Percentiles rank a stretch among this genome's conserved stretches.
Evolutionary conservation across 371 early-diverging fungal genomes (phyloP).

Genomic region (Mortierella sp.): DNA sequence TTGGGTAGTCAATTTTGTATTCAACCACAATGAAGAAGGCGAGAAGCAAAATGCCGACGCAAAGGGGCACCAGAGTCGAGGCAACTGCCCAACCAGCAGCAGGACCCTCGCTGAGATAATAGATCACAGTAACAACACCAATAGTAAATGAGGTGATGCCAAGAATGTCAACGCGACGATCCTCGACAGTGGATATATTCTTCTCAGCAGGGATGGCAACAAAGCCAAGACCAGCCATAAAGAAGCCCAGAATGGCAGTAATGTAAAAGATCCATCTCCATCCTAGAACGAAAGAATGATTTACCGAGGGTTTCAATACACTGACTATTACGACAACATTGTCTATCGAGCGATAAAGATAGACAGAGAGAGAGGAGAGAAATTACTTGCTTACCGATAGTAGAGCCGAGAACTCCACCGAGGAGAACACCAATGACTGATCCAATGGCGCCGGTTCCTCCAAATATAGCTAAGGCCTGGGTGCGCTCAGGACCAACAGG

Average conservation of each 20-base stretch:
- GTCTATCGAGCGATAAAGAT: too few relatives aligned
- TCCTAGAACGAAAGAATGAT: constrained; percentile 7
- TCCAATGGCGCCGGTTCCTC: constrained; percentile 20
- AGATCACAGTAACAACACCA: constrained; percentile 17
- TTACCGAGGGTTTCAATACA: not conserved
- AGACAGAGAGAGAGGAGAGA: too few relatives aligned
- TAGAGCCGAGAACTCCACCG: constrained; percentile 27
- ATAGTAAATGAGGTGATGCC: constrained; percentile 7
- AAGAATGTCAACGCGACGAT: constrained; percentile 10
- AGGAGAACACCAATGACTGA: constrained; percentile 23
- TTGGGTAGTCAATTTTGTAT: constrained; percentile 2
- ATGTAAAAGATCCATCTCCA: constrained; percentile 32
- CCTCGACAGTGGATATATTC: not conserved
- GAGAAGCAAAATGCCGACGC: constrained; percentile 14
- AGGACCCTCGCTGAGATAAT: constrained; percentile 15
- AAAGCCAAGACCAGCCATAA: constrained; percentile 1
- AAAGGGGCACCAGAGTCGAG: constrained; percentile 3
- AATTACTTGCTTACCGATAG: constrained; percentile 11
- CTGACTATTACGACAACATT: not conserved
- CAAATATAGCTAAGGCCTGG: constrained; percentile 17
- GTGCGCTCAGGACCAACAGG: constrained; percentile 27
- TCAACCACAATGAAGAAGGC: constrained; percentile 7
- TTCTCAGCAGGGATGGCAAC: constrained; percentile 1
- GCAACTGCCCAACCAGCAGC: constrained; percentile 20
- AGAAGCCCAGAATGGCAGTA: constrained; percentile 13